phyloP scores from a whole-genome alignment of 2,329 filamentous ascomycete genomes.

The Trichoderma simmonsii region DNA sequence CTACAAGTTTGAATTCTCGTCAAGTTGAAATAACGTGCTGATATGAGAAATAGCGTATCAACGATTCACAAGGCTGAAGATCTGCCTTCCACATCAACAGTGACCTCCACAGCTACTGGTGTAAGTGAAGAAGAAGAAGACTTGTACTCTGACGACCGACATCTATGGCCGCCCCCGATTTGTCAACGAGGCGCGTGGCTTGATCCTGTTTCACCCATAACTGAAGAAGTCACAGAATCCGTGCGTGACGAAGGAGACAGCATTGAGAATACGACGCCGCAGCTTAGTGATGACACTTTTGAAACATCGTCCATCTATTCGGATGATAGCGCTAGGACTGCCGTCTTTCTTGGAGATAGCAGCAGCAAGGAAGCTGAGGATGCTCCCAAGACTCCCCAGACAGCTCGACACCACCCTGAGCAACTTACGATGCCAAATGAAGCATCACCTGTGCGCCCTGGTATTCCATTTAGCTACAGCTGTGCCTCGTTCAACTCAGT shows the following conservation, averaged over 20 bases:
- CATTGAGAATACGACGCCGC: neutral
- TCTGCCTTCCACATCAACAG: neutral
- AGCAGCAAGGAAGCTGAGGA: neutral
- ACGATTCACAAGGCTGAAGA: neutral
- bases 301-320: conserved; percentile 27
- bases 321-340: conserved; percentile 22
- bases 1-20: no score
- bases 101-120: neutral
- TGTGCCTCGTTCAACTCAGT: conserved; percentile 19
- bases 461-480: conserved; percentile 13
- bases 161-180: conserved; percentile 5
- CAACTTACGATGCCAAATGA: neutral
- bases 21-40: neutral
- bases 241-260: neutral
- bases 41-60: neutral
- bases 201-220: neutral
- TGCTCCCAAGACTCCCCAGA: neutral
- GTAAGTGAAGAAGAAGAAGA: neutral
- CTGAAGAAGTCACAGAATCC: neutral
- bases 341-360: conserved; percentile 12
- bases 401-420: neutral
- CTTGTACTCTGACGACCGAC: conserved; percentile 7
- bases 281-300: conserved; percentile 12
- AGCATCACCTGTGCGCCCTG: neutral
- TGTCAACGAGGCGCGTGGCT: neutral